Evolutionary conservation across 805 yeast species (phyloP).

Genomic region (Brettanomyces bruxellensis): DNA sequence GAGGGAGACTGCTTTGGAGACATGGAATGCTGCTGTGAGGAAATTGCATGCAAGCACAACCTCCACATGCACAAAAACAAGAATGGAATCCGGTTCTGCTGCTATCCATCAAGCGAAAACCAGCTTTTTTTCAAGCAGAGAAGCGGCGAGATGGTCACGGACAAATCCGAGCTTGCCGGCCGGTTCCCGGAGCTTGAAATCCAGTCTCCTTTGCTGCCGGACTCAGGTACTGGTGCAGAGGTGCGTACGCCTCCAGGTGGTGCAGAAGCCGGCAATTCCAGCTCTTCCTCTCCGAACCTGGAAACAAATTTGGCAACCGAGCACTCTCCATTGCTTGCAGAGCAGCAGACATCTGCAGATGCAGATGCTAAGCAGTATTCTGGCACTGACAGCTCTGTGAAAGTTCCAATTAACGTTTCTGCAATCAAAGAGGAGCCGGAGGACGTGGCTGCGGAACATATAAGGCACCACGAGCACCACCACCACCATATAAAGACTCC

Average conservation of each 20-base stretch:
- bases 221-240: neutral
- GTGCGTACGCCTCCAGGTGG: neutral
- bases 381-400: neutral
- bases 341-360: too few relatives aligned
- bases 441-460: neutral
- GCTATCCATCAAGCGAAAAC: slow-evolving; percentile 26
- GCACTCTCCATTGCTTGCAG: too few relatives aligned
- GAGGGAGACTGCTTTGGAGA: slow-evolving; percentile 27
- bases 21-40: slow-evolving; percentile 20
- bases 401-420: neutral
- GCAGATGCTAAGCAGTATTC: too few relatives aligned
- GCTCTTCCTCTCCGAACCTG: neutral
- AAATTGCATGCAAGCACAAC: slow-evolving; percentile 14
- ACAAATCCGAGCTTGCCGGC: slow-evolving; percentile 15
- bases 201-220: slow-evolving; percentile 22
- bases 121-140: slow-evolving; percentile 20
- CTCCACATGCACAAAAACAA: slow-evolving; percentile 10
- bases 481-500: slow-evolving; percentile 80
- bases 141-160: slow-evolving; percentile 16
- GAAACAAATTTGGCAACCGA: neutral
- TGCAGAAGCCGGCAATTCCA: neutral
- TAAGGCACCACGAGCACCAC: slow-evolving; percentile 32
- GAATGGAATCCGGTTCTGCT: slow-evolving; percentile 24
- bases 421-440: neutral
- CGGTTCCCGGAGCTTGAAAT: slow-evolving; percentile 24